phyloP scores from a whole-genome alignment of 495 filamentous ascomycete species.

The Penicillium pancosmium region DNA sequence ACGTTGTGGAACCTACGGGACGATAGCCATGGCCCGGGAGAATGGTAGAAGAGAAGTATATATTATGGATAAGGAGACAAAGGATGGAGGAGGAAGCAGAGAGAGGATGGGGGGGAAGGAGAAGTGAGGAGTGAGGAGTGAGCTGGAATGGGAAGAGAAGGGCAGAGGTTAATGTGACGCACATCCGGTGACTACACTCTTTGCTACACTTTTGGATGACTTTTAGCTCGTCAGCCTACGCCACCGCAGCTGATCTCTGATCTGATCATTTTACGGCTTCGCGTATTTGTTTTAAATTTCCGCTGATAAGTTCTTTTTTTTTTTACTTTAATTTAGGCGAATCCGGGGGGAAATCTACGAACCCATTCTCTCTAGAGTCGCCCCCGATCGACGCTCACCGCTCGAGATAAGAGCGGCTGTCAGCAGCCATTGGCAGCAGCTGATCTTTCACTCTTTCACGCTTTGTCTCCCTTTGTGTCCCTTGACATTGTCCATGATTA shows the following conservation, averaged over 20 bases:
- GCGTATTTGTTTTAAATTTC: not conserved
- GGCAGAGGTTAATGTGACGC: slow-evolving; percentile 29
- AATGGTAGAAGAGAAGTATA: slow-evolving; percentile 5
- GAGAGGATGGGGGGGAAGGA: slow-evolving; percentile 11
- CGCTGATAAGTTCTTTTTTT: not conserved
- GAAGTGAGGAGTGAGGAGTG: slow-evolving; percentile 6
- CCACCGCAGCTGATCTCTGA: slow-evolving; percentile 21
- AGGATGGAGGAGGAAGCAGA: slow-evolving; percentile 16
- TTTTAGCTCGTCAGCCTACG: slow-evolving; percentile 22
- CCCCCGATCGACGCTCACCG: not conserved
- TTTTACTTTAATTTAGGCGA: not conserved
- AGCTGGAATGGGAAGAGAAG: slow-evolving; percentile 17
- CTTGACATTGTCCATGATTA: not conserved
- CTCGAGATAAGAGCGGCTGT: slow-evolving; percentile 1
- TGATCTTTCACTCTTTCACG: not conserved
- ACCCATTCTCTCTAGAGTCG: not conserved
- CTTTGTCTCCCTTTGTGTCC: too few species aligned
- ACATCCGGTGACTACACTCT: slow-evolving; percentile 35
- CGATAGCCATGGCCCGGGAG: slow-evolving; percentile 17
- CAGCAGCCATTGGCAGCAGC: not conserved
- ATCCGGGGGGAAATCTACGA: not conserved
- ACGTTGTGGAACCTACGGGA: slow-evolving; percentile 30
- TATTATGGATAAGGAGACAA: not conserved
- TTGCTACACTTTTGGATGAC: not conserved
- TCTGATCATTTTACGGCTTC: not conserved